Percentiles rank a stretch among this genome's conserved stretches.
phyloP scores from a whole-genome alignment of 140 eudicot species.

The Bidens hawaiensis region DNA sequence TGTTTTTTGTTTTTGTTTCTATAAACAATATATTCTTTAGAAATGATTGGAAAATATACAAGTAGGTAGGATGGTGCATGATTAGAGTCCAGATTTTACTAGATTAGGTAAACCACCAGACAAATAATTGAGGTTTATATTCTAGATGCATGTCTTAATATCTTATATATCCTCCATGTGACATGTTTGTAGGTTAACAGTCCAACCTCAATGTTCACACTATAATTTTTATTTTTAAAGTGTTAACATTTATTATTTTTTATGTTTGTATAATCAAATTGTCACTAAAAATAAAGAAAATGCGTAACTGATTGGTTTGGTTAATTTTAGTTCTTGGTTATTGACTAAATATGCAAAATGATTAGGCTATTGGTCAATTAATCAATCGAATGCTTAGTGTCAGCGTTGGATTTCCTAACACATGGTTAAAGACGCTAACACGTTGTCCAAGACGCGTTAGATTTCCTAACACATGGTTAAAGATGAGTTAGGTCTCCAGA shows the following conservation, averaged over 20 bases:
- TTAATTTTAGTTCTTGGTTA: neutral
- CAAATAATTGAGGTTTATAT: constrained; percentile 23
- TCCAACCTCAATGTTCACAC: constrained; percentile 16
- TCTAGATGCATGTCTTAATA: constrained; percentile 22
- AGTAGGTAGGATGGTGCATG: constrained; percentile 18
- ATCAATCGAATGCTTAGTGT: too few species aligned
- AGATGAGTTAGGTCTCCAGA: too few species aligned
- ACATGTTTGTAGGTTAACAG: constrained; percentile 24
- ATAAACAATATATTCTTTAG: neutral
- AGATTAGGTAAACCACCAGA: constrained; percentile 34
- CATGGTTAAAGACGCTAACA: too few species aligned
- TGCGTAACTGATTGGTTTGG: too few species aligned
- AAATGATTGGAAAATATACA: constrained; percentile 16
- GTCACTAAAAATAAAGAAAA: neutral
- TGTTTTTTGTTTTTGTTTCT: neutral
- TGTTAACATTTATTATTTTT: neutral
- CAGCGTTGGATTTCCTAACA: too few species aligned
- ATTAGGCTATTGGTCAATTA: neutral
- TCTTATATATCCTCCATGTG: constrained; percentile 42
- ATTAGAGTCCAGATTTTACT: constrained; percentile 21
- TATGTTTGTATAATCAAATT: neutral
- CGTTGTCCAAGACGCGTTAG: too few species aligned
- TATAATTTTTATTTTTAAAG: neutral
- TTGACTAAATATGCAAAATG: neutral
- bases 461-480: too few species aligned